Percentiles rank a stretch among this genome's conserved stretches.
phyloP scores from a whole-genome alignment of 768 basidiomycete genomes.

The Lyophyllum decastes region DNA sequence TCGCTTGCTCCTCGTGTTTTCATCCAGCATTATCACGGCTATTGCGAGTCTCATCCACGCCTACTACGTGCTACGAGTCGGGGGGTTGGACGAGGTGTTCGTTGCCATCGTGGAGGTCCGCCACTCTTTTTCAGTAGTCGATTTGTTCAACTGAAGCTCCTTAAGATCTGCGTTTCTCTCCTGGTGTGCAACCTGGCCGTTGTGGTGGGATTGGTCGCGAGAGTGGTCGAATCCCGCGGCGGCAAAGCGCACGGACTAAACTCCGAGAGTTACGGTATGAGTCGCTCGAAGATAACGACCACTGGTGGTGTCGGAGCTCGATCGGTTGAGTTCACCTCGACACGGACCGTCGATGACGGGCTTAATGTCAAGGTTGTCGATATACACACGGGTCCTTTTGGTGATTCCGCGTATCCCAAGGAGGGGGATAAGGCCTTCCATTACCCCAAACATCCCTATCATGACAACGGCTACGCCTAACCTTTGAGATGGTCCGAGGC shows the following conservation, averaged over 20 bases:
- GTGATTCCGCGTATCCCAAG: background rate
- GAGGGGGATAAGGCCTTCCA: background rate
- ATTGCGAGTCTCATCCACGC: slow-evolving; percentile 38
- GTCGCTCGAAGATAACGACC: slow-evolving; percentile 3
- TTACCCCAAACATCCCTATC: slow-evolving; percentile 1
- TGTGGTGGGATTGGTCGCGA: slow-evolving; percentile 23
- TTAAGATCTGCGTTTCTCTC: slow-evolving; percentile 36
- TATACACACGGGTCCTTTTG: slow-evolving; percentile 1
- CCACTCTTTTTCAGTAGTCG: background rate
- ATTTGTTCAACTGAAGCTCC: background rate
- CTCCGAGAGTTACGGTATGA: slow-evolving; percentile 1
- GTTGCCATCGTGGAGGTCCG: slow-evolving; percentile 39
- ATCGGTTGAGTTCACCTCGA: slow-evolving; percentile 3
- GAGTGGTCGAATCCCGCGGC: background rate
- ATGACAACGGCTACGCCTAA: background rate
- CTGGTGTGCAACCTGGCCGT: slow-evolving; percentile 44
- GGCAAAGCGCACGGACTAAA: background rate
- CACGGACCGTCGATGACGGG: slow-evolving; percentile 5
- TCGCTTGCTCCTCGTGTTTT: slow-evolving; percentile 43
- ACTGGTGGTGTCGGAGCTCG: background rate
- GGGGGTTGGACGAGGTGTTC: slow-evolving; percentile 22
- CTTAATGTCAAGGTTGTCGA: slow-evolving; percentile 6
- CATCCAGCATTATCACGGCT: slow-evolving; percentile 39
- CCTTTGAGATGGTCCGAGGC: background rate
- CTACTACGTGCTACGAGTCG: slow-evolving; percentile 26